These are phyloP conservation scores for Pilaira anomala DNA, from an alignment of 192 early-diverging fungal genomes.

Conservation along the genomic window DNA sequence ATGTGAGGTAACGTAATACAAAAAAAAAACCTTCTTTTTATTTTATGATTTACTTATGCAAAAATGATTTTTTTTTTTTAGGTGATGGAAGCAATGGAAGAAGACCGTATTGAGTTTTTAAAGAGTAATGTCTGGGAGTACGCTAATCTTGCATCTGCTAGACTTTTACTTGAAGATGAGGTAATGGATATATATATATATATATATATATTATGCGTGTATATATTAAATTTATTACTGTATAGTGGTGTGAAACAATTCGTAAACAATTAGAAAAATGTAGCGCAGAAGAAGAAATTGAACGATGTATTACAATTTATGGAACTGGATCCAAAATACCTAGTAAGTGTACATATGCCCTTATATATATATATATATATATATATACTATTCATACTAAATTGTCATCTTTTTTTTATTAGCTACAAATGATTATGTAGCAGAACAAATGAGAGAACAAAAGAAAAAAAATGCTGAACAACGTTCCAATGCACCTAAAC, in stretches of 20 bases:
- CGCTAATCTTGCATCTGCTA: constrained; percentile 23
- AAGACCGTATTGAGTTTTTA: constrained; percentile 26
- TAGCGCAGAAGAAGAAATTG: constrained; percentile 13
- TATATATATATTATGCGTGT: too few relatives aligned
- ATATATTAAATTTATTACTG: background rate
- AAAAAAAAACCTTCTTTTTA: background rate
- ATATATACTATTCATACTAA: too few relatives aligned
- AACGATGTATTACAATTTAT: background rate
- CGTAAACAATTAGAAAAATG: constrained; percentile 20
- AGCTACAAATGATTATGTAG: constrained; percentile 22
- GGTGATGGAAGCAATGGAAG: constrained; percentile 21
- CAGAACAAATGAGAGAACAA: background rate
- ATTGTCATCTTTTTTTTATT: background rate
- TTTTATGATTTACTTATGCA: background rate
- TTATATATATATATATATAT: background rate
- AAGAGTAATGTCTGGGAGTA: constrained; percentile 21
- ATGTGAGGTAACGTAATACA: constrained; percentile 17
- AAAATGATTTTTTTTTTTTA: too few relatives aligned
- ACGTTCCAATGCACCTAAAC: background rate
- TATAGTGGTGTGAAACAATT: constrained; percentile 28
- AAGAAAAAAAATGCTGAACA: constrained; percentile 1
- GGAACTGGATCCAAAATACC: constrained; percentile 9
- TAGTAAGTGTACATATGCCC: background rate
- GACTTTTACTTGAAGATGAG: constrained; percentile 21
- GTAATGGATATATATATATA: background rate